Conservation (phyloP, 2,329 filamentous ascomycete species). For the Hypoxylon sp. region DNA sequence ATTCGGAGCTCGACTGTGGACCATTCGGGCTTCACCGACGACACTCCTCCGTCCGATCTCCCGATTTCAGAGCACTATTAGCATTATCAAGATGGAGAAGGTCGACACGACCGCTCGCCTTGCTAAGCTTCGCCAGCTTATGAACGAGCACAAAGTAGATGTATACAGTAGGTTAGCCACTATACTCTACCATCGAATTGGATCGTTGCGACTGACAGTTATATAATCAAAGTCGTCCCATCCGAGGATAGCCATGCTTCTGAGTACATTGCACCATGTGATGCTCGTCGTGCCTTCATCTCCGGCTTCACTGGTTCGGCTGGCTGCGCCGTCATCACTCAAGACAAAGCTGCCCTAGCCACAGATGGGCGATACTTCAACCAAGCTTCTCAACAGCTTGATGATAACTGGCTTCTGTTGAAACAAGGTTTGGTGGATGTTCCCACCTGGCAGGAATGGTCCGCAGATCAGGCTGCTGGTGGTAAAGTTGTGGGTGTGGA, state of each 20-base stretch:
- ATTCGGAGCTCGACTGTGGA: conserved; percentile 26
- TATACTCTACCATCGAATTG: conserved; percentile 27
- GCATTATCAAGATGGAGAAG: conserved; percentile 72
- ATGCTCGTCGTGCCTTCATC: conserved; percentile 90
- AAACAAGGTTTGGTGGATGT: conserved; percentile 96
- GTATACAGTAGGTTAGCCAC: conserved; percentile 80
- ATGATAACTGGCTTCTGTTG: conserved; percentile 88
- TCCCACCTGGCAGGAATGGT: conserved; percentile 98
- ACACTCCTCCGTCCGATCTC: conserved; percentile 21
- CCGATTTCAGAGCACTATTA: conserved; percentile 43
- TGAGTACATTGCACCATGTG: conserved; percentile 97
- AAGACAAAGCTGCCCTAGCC: conserved; percentile 86
- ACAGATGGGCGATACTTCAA: conserved; percentile 99
- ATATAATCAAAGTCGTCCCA: conserved; percentile 78
- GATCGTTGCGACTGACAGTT: conserved; percentile 41
- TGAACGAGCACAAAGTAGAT: conserved; percentile 88
- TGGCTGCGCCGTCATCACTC: conserved; percentile 89
- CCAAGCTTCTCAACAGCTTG: conserved; percentile 90
- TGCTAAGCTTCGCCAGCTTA: conserved; percentile 80
- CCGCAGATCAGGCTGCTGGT: conserved; percentile 83
- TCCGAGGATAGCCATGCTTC: conserved; percentile 98
- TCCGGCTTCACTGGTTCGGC: conserved; percentile 96
- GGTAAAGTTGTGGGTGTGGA: conserved; percentile 94
- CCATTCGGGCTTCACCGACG: conserved; percentile 13
- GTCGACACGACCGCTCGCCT: conserved; percentile 85